A percentile compares a stretch with the other conserved stretches of the same genome.
phyloP scores from a whole-genome alignment of 192 early-diverging fungal species.

The Linnemannia zychae region DNA sequence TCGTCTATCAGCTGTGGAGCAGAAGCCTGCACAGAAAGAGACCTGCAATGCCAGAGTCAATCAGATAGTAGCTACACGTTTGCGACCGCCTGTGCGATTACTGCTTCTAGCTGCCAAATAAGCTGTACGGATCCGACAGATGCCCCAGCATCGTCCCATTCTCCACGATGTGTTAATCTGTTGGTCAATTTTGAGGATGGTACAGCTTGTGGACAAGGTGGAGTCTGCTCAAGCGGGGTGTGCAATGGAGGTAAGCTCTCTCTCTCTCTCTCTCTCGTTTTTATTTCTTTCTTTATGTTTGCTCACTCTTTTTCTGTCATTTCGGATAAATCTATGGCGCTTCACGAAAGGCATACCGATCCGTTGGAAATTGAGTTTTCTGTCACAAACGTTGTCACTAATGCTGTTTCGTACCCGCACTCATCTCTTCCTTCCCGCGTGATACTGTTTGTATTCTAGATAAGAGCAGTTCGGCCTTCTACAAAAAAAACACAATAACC shows the following conservation, averaged over 20 bases:
- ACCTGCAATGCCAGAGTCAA: constrained; percentile 40
- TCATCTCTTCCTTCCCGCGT: not conserved
- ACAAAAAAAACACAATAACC: constrained; percentile 20
- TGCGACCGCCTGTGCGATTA: constrained; percentile 10
- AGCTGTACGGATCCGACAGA: constrained; percentile 15
- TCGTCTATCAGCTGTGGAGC: constrained; percentile 26
- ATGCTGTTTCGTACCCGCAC: not conserved
- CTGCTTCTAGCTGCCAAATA: constrained; percentile 16
- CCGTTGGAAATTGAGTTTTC: not conserved
- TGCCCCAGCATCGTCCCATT: not conserved
- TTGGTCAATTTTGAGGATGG: constrained; percentile 28
- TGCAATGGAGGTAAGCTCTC: constrained; percentile 27
- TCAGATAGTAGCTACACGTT: constrained; percentile 1
- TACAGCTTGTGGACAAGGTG: constrained; percentile 34
- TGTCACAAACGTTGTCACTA: not conserved
- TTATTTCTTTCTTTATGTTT: too few relatives aligned
- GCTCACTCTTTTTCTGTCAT: too few relatives aligned
- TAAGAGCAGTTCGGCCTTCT: constrained; percentile 16
- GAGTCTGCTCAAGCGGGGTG: constrained; percentile 19
- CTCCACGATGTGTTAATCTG: not conserved
- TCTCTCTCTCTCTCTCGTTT: not conserved
- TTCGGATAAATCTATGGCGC: too few relatives aligned
- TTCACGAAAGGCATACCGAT: too few relatives aligned
- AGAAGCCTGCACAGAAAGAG: constrained; percentile 16
- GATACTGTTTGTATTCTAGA: constrained; percentile 1